Conservation (phyloP, 2,329 filamentous ascomycete species). For the Teratosphaeria nubilosa region DNA sequence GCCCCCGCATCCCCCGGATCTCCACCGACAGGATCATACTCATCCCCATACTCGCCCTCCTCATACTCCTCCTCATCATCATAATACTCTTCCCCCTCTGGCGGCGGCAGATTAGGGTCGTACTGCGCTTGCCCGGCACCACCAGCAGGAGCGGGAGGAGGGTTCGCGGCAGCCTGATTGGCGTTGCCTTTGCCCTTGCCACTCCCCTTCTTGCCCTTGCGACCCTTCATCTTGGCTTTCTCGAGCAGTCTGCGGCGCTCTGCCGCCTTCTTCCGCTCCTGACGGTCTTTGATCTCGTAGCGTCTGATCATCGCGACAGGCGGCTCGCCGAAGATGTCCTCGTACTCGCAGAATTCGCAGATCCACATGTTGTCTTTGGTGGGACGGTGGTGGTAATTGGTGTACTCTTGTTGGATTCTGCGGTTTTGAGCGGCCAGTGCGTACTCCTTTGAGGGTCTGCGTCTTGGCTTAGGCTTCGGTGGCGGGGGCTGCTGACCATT, state of each 20-base stretch:
- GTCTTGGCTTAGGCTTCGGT: slow-evolving; percentile 52
- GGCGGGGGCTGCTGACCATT: slow-evolving; percentile 24
- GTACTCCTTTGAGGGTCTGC: slow-evolving; percentile 58
- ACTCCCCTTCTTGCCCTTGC: slow-evolving; percentile 74
- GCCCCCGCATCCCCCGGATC: background rate
- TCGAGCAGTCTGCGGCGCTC: slow-evolving; percentile 77
- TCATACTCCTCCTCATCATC: slow-evolving; percentile 23
- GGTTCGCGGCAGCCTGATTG: slow-evolving; percentile 8
- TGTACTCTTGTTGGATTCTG: slow-evolving; percentile 63
- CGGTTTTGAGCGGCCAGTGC: slow-evolving; percentile 66
- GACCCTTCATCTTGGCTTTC: slow-evolving; percentile 86
- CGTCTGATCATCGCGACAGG: slow-evolving; percentile 76
- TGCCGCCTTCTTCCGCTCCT: slow-evolving; percentile 71
- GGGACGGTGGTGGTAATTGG: slow-evolving; percentile 66
- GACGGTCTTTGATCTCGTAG: slow-evolving; percentile 90
- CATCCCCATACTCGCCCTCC: slow-evolving; percentile 13
- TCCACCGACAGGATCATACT: slow-evolving; percentile 3
- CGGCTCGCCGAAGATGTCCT: slow-evolving; percentile 82
- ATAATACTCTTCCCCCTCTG: slow-evolving; percentile 19
- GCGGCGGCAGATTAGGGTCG: slow-evolving; percentile 19
- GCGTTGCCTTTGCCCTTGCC: slow-evolving; percentile 41
- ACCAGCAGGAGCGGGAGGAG: slow-evolving; percentile 2
- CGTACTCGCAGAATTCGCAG: slow-evolving; percentile 97
- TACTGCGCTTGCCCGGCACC: slow-evolving; percentile 7
- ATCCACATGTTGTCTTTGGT: slow-evolving; percentile 73